These are phyloP conservation scores for Claviceps purpurea DNA, from an alignment of 2,329 filamentous ascomycete species.

Conservation along the genomic window DNA sequence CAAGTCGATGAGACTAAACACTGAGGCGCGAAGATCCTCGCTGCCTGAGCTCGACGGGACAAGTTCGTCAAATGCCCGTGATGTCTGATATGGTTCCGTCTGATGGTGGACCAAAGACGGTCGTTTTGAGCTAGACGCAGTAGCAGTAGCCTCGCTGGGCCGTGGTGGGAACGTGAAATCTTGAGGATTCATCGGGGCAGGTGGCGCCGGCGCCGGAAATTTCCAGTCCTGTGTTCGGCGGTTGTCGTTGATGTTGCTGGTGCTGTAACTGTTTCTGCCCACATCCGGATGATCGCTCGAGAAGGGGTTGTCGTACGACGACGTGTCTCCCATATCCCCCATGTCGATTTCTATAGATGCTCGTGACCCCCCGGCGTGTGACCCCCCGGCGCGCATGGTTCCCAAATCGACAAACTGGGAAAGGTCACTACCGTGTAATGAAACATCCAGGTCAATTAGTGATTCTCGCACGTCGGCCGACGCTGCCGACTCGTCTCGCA, in stretches of 20 bases:
- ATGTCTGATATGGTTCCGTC: slow-evolving; percentile 34
- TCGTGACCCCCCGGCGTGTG: slow-evolving; percentile 32
- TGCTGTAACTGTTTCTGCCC: slow-evolving; percentile 21
- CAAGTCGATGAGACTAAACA: slow-evolving; percentile 37
- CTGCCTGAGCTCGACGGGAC: slow-evolving; percentile 20
- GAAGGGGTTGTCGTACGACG: slow-evolving; percentile 34
- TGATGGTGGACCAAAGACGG: slow-evolving; percentile 36
- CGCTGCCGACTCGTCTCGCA: slow-evolving; percentile 40
- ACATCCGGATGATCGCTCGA: slow-evolving; percentile 44
- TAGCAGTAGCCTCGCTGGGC: slow-evolving; percentile 17
- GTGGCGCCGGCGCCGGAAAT: slow-evolving; percentile 35
- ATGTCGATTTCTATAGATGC: slow-evolving; percentile 36
- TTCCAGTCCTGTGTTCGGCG: slow-evolving; percentile 44
- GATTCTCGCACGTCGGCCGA: slow-evolving; percentile 43
- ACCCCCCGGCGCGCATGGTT: slow-evolving; percentile 40
- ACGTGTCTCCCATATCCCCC: slow-evolving; percentile 29
- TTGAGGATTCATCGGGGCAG: slow-evolving; percentile 40
- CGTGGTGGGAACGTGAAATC: slow-evolving; percentile 37
- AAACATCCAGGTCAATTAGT: slow-evolving; percentile 51
- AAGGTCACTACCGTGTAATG: slow-evolving; percentile 40
- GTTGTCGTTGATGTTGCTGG: slow-evolving; percentile 27
- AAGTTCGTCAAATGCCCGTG: slow-evolving; percentile 28
- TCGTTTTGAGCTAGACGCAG: slow-evolving; percentile 20
- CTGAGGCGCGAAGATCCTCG: slow-evolving; percentile 27
- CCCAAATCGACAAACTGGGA: slow-evolving; percentile 48